A percentile compares a stretch with the other conserved stretches of the same genome.
phyloP scores from a whole-genome alignment of 2,329 filamentous ascomycete species.

The Microsporum canis region DNA sequence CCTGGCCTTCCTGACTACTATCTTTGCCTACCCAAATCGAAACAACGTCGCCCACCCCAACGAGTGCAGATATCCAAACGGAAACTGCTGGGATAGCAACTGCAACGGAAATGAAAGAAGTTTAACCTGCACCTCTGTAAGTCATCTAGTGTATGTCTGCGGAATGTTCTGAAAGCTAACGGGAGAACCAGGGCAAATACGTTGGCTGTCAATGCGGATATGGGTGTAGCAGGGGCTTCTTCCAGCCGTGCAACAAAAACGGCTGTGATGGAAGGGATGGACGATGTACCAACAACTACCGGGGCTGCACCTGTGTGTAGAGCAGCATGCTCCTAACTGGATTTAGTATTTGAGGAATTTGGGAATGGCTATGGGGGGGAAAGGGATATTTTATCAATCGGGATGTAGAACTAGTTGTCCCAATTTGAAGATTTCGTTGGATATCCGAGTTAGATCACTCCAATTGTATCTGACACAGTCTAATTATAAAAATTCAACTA shows the following conservation, averaged over 20 bases:
- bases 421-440: background rate
- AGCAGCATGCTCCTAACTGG: background rate
- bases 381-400: background rate
- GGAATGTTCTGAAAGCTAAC: background rate
- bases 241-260: conserved; percentile 8
- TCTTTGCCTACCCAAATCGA: conserved; percentile 3
- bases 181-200: conserved; percentile 5
- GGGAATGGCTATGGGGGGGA: background rate
- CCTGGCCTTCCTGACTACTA: conserved; percentile 3
- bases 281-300: conserved; percentile 11
- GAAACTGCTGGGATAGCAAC: conserved; percentile 10
- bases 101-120: conserved; percentile 8
- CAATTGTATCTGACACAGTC: too few relatives aligned
- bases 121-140: conserved; percentile 8
- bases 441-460: background rate
- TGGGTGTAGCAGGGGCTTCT: conserved; percentile 6
- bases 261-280: conserved; percentile 9
- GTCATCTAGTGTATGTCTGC: background rate
- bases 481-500: too few relatives aligned
- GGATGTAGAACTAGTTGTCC: background rate
- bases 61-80: conserved; percentile 8
- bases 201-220: conserved; percentile 10
- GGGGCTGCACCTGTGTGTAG: conserved; percentile 7
- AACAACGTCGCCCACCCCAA: background rate
- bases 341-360: background rate